Conservation (phyloP, 176 grass and related monocot genomes). For the Themeda triandra region DNA sequence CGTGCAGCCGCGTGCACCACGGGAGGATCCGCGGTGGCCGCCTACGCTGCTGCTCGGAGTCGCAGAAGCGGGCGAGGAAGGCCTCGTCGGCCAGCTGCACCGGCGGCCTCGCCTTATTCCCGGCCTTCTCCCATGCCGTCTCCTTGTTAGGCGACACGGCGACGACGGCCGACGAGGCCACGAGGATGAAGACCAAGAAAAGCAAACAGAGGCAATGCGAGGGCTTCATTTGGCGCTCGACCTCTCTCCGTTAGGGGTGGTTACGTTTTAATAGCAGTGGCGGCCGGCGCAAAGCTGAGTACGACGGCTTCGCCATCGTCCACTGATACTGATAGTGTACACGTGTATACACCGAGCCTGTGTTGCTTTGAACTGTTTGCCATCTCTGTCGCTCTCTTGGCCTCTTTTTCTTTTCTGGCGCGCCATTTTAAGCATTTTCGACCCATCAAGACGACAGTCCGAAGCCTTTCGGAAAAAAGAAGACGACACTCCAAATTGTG, state of each 20-base stretch:
- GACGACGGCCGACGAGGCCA: conserved; percentile 8
- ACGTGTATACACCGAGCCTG: too few relatives aligned
- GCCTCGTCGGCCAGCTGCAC: conserved; percentile 7
- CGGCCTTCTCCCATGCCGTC: not conserved
- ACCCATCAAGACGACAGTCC: too few relatives aligned
- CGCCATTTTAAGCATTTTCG: too few relatives aligned
- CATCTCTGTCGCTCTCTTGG: too few relatives aligned
- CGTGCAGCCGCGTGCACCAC: conserved; percentile 35
- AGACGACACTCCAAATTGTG: too few relatives aligned
- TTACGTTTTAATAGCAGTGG: not conserved
- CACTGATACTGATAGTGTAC: not conserved
- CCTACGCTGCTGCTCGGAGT: not conserved
- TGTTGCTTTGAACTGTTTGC: too few relatives aligned
- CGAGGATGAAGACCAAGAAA: not conserved
- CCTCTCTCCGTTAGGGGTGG: not conserved
- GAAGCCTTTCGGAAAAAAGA: too few relatives aligned
- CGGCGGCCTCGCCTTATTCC: not conserved
- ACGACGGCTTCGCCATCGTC: not conserved
- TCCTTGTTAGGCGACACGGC: not conserved
- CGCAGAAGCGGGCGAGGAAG: conserved; percentile 31
- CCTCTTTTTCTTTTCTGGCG: too few relatives aligned
- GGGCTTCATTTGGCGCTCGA: conserved; percentile 23
- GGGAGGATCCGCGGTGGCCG: not conserved
- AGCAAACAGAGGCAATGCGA: not conserved
- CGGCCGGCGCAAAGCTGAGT: too few relatives aligned